Base-by-base conservation (phyloP, 1,139 yeast genomes). In the Geotrichum candidum region DNA sequence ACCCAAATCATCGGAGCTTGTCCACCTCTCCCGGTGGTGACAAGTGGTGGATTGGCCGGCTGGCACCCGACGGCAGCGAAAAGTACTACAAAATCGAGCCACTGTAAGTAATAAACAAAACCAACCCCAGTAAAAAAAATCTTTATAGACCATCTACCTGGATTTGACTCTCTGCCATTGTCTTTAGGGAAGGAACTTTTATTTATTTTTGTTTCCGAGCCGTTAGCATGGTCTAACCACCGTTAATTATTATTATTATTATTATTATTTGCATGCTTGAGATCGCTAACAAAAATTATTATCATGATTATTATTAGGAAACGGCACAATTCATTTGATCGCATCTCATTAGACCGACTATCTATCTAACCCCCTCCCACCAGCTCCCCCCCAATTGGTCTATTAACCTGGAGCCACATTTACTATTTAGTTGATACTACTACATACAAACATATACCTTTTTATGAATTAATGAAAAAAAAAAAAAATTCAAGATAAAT, bases 31-130 rank as follows among this genome's bases (percentile, higher is more conserved):
- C 64, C 5, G 64, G 59, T 53, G 22, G 7, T 15, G 71, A 69
- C 54, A 70, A 70, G 59, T 70, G 73, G 73, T 72, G 75, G 74
- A 71, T 72, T 38, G 74, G 74, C 4, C 73, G 74, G 6, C 61
- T 70, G 31, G 65, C 73, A 2, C 62, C 72, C 23, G 74, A 71
- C 58, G 75, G 74, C 22, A 66, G 66, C 50, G 74, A 72, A 61
- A 62, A 66, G 52, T 72, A 69, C 55, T 72, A 72, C 59, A 67
- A 73, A 23, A 62, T 71, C 18, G 69, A 69, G 53, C 73, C 74
- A 7, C 52, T 68, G 63, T 62, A 67, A 45, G 61, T 59, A 54
- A 10, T 18, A 3, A 29, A 10, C 29, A 18, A 18, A 18, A 18
- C 18, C 18, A 18, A 18, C 18, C 18, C 18, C 18, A 18, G 18